Percentiles rank a stretch among this genome's conserved stretches.
Evolutionary conservation across 352 stramenopile genomes (phyloP).

Genomic region (Phytophthora cryptogea): DNA sequence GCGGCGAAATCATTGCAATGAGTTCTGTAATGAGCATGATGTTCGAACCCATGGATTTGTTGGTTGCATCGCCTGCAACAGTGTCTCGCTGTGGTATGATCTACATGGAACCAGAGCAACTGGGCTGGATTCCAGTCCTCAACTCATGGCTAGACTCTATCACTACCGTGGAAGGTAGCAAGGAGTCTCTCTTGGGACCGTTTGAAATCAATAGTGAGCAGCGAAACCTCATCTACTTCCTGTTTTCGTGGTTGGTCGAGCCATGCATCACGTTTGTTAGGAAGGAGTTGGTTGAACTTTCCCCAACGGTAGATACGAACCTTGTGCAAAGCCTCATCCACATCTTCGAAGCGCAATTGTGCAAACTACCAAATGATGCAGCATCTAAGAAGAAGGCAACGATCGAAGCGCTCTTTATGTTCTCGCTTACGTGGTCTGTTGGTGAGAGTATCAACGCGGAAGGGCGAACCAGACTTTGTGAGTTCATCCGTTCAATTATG

Average conservation of each 20-base stretch:
- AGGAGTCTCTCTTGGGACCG: constrained; percentile 34
- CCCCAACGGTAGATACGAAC: constrained; percentile 91
- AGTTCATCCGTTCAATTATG: constrained; percentile 82
- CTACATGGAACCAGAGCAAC: constrained; percentile 93
- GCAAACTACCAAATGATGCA: constrained; percentile 72
- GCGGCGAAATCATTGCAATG: constrained; percentile 95
- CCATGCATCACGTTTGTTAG: constrained; percentile 89
- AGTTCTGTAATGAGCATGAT: constrained; percentile 95
- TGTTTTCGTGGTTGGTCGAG: constrained; percentile 91
- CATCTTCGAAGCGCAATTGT: constrained; percentile 81
- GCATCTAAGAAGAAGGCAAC: constrained; percentile 62
- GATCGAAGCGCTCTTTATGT: constrained; percentile 90
- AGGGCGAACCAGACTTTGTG: constrained; percentile 71
- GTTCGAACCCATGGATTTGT: constrained; percentile 94
- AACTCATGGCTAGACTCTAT: constrained; percentile 90
- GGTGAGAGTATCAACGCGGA: constrained; percentile 81
- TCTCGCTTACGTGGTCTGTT: constrained; percentile 92
- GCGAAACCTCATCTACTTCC: constrained; percentile 63
- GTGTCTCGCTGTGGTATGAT: constrained; percentile 95
- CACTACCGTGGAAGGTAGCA: constrained; percentile 36
- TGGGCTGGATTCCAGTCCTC: constrained; percentile 89
- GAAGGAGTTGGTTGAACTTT: constrained; percentile 86
- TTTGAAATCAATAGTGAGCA: constrained; percentile 84
- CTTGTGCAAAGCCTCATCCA: constrained; percentile 89
- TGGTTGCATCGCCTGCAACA: constrained; percentile 93